Evolutionary conservation across 2,329 filamentous ascomycete species (phyloP), one percentile per base, ranked within the genome.

Genomic region (Eutypa lata): DNA sequence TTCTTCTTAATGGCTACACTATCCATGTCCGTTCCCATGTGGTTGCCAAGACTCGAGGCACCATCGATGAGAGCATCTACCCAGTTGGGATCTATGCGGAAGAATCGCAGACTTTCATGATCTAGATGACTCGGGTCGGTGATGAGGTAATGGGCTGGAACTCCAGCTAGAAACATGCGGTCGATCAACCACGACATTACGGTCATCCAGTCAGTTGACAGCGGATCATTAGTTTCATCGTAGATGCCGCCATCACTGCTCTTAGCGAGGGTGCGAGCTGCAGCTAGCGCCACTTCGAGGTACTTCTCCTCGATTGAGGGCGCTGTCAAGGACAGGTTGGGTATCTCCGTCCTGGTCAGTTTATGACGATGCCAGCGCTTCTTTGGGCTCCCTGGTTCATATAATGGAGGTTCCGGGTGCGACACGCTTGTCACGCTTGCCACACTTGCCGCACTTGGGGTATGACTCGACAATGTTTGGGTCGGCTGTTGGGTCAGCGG

Each of bases 21-120:
- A 38, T 71, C 68, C 24, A 63, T 44, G n/a, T 70, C 64, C 1
- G 45, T 49, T 3, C 62, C 63, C 0, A 66, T 35, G 49, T 76
- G 71, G 57, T 76, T 77, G 0, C 58, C 75, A 2, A 74, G 49
- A 11, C 63, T 69, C 0, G 79, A 60, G 0, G 70, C 76, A 0
- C 76, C 76, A 51, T 79, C 76, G 1, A 78, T 53, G 3, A 78
- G 48, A 7, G 67, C 67, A 44, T 75, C 71, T 0, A 72, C 55
- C 76, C 76, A 79, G 49, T 68, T 68, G 1, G 52, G 22, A 49
- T 80, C 76, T 11, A 79, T 73, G 35, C 66, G 53, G 62, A 79
- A 79, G 63, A 77, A 75, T 0, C 73, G 67, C 0, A 79, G 48
- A 10, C 52, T 66, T 54, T 79, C 76, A 4, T 35, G 43, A 0